Conservation (phyloP, 2,329 filamentous ascomycete genomes). For the Sarocladium brachiariae region DNA sequence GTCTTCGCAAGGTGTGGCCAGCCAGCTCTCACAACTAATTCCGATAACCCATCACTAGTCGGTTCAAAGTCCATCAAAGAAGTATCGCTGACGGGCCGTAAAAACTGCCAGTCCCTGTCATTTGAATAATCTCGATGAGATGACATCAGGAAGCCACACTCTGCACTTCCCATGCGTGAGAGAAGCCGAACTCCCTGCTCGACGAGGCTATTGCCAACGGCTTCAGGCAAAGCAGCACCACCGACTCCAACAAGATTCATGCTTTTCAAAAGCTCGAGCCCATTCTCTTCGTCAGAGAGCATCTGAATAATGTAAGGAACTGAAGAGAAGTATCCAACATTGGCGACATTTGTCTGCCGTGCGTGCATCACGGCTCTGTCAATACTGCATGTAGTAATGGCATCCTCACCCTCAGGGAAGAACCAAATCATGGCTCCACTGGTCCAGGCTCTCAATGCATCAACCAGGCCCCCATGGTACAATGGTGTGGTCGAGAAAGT, state of each 20-base stretch:
- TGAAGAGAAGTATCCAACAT: conserved; percentile 52
- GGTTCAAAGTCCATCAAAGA: conserved; percentile 38
- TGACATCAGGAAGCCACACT: conserved; percentile 59
- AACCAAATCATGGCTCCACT: conserved; percentile 54
- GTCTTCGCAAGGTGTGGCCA: conserved; percentile 56
- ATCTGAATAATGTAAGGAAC: conserved; percentile 54
- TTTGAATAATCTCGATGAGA: conserved; percentile 48
- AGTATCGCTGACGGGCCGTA: conserved; percentile 33
- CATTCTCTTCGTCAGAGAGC: conserved; percentile 35
- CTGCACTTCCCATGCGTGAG: conserved; percentile 58
- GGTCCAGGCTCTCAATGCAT: conserved; percentile 56
- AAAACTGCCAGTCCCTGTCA: conserved; percentile 56
- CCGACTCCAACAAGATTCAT: conserved; percentile 60
- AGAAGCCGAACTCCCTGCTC: conserved; percentile 45
- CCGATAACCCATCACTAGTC: conserved; percentile 35
- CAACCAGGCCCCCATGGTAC: conserved; percentile 59
- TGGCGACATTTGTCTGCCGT: conserved; percentile 15
- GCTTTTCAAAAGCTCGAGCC: conserved; percentile 33
- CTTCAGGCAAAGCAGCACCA: conserved; percentile 48
- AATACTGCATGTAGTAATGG: conserved; percentile 51
- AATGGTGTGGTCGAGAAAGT: conserved; percentile 61
- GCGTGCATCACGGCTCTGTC: conserved; percentile 37
- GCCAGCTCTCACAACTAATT: conserved; percentile 44
- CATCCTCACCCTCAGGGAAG: conserved; percentile 48
- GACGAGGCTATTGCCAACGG: conserved; percentile 48